Conservation (phyloP, 2,329 filamentous ascomycete species). For the Cryphonectria carpinicola region DNA sequence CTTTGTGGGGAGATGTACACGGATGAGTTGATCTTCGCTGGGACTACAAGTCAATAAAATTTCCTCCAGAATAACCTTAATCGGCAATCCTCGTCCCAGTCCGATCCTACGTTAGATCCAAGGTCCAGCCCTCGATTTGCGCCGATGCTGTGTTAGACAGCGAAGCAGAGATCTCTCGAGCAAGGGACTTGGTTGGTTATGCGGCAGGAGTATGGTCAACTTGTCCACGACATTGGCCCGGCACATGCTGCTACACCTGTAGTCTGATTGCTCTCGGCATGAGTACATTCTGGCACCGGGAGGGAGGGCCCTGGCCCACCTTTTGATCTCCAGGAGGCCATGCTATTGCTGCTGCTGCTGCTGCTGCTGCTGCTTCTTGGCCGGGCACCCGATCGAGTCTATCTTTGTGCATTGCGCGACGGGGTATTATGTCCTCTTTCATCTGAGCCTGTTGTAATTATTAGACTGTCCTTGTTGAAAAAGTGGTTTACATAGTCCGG, state of each 20-base stretch:
- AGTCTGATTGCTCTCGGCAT: background rate
- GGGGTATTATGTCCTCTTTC: background rate
- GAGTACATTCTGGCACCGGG: background rate
- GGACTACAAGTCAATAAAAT: background rate
- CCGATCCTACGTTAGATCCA: background rate
- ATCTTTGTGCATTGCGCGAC: background rate
- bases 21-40: background rate
- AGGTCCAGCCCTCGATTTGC: background rate
- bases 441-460: background rate
- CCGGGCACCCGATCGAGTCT: background rate
- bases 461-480: background rate
- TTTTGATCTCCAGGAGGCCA: background rate
- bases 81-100: background rate
- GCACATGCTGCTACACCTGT: conserved; percentile 1
- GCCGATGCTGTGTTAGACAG: background rate
- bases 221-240: background rate
- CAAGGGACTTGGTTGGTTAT: background rate
- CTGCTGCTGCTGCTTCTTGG: background rate
- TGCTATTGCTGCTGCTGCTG: background rate
- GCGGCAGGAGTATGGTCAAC: background rate
- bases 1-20: background rate
- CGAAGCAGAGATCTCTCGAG: background rate
- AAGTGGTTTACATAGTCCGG: background rate
- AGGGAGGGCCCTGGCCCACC: conserved; percentile 2
- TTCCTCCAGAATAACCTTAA: background rate